Base-by-base conservation (phyloP, 306 rosid genomes). In the Luffa acutangula region DNA sequence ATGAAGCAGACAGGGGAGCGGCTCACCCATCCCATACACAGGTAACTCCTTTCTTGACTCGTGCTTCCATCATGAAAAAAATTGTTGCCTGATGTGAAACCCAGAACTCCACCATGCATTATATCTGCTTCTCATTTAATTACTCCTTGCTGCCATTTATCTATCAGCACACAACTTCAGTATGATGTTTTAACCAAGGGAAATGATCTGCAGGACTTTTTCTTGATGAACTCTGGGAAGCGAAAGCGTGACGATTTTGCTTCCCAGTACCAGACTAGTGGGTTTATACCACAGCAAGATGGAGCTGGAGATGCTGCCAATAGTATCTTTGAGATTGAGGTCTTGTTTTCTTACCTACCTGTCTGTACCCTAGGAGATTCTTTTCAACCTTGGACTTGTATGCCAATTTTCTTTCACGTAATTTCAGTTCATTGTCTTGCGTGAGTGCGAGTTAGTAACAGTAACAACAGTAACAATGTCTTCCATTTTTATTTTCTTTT, bases 221-320 rank as follows among this genome's bases (percentile, higher is more conserved):
- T 96, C 86, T 85, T 80, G 57, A 63, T 77, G 81, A 12, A 86
- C 39, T 34, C 92, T 15, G 99, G 96, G 78, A 96, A 96, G 89
- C 87, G 99, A 58, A 96, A 96, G 83, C 99, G 98, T 83, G 96
- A 93, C 63, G 99, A 91, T 80, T 64, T 93, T 78, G 74, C 96
- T 79, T 80, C 97, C 51, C 94, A 88, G 77, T 90, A 90, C 90
- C 93, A 83, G 39, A 57, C 90, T 78, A 87, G 91, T 83, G 98
- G 96, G 62, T 91, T 87, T 86, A 83, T 93, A 75, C 99, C 99
- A 20, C 99, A 96, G 88, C 99, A 96, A 89, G 99, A 96, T 88
- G 99, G 99, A 82, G 94, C 98, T 75, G 96, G 94, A 82, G 99
- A 91, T 88, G 82, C 83, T 36, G 52, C 84, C 4, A 78, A 89